These are phyloP conservation scores for Apium graveolens DNA, from an alignment of 129 eudicot species.

Conservation along the genomic window DNA sequence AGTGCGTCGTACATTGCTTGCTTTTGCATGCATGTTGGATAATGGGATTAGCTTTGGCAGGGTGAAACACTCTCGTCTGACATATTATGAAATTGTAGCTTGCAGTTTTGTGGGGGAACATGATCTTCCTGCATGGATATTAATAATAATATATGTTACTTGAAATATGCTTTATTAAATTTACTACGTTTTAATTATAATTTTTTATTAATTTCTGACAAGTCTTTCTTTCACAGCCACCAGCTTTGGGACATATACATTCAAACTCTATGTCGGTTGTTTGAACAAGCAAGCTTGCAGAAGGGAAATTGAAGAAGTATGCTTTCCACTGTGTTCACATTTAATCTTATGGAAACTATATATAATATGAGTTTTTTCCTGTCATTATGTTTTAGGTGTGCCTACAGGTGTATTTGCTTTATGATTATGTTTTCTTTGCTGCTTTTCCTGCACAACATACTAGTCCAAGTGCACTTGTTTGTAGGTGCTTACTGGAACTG, in stretches of 20 bases:
- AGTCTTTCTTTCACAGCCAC: constrained; percentile 22
- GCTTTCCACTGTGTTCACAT: constrained; percentile 18
- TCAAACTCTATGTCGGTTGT: constrained; percentile 64
- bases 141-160: constrained; percentile 2
- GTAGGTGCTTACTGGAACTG: neutral
- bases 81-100: neutral
- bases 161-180: neutral
- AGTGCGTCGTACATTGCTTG: neutral
- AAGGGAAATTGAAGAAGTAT: constrained; percentile 66
- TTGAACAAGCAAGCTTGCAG: constrained; percentile 62
- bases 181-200: neutral
- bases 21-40: neutral
- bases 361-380: neutral
- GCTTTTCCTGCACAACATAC: constrained; percentile 7
- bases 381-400: neutral
- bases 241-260: constrained; percentile 18
- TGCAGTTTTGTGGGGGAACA: neutral
- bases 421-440: neutral
- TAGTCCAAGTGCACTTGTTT: constrained; percentile 1
- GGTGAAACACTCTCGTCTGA: neutral
- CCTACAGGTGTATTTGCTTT: neutral
- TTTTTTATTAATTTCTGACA: constrained; percentile 1
- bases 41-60: neutral
- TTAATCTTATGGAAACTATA: neutral
- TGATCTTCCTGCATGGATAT: neutral